Percentiles rank a stretch among this genome's conserved stretches.
These are phyloP conservation scores for Populus alba DNA, from an alignment of 345 rosid species.

Conservation along the genomic window DNA sequence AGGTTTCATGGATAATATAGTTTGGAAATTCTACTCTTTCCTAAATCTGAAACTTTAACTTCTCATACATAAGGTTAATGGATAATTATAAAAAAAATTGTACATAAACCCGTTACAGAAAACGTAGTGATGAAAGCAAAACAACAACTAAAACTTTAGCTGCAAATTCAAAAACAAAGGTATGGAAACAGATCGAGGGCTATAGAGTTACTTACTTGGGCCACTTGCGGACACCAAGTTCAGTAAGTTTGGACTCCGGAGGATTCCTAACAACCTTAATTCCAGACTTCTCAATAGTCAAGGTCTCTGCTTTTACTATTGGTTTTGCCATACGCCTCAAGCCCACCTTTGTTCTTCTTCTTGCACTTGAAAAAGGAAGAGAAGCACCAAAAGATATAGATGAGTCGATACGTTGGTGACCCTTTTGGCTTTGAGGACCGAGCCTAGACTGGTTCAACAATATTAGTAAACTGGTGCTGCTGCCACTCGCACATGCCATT, in stretches of 20 bases:
- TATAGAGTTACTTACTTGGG: conserved; percentile 47
- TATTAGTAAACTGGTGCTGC: too few species aligned
- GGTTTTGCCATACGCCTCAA: conserved; percentile 12
- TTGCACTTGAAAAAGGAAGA: background rate
- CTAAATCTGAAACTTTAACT: background rate
- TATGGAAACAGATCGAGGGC: background rate
- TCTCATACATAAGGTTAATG: background rate
- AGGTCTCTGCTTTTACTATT: conserved; percentile 48
- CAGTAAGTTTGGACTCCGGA: conserved; percentile 67
- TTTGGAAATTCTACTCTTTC: background rate
- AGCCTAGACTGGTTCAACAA: background rate
- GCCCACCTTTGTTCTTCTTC: background rate
- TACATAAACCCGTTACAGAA: too few species aligned
- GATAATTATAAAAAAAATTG: too few species aligned
- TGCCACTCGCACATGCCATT: conserved; percentile 12
- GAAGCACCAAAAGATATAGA: background rate
- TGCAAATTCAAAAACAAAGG: background rate
- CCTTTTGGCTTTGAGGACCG: background rate
- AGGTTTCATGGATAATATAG: background rate
- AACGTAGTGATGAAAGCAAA: background rate
- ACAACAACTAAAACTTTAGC: background rate
- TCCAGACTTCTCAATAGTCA: conserved; percentile 65
- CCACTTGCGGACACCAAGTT: conserved; percentile 76
- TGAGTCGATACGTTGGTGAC: too few species aligned
- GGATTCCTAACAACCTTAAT: conserved; percentile 64